Conservation (phyloP, 495 filamentous ascomycete species). For the Cenococcum geophilum region DNA sequence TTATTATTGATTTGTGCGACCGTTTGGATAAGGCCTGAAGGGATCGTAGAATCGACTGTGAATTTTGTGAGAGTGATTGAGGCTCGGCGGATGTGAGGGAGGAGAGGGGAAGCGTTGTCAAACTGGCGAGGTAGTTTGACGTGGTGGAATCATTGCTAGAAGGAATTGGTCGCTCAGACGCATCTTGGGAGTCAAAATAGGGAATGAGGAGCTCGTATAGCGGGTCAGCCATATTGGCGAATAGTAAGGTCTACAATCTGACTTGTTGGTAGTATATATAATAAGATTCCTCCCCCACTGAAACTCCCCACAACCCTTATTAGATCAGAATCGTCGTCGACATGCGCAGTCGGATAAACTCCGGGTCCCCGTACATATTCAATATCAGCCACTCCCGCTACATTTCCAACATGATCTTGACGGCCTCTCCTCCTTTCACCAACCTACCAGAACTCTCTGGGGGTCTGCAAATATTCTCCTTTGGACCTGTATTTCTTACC, state of each 20-base stretch:
- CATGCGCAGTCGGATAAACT: neutral
- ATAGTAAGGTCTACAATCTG: neutral
- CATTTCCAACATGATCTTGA: neutral
- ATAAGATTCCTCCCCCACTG: neutral
- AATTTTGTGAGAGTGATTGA: conserved; percentile 70
- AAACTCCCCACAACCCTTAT: neutral
- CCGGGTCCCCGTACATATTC: neutral
- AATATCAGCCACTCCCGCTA: neutral
- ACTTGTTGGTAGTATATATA: too few relatives aligned
- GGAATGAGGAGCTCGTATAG: conserved; percentile 68
- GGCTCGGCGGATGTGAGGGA: conserved; percentile 69
- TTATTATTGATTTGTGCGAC: conserved; percentile 82
- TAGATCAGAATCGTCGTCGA: too few relatives aligned
- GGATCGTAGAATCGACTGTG: conserved; percentile 76
- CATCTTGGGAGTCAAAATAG: conserved; percentile 45
- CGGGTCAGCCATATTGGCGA: conserved; percentile 55
- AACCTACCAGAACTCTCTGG: neutral
- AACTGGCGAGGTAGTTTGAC: conserved; percentile 63
- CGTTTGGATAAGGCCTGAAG: conserved; percentile 85
- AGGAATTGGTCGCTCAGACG: conserved; percentile 31
- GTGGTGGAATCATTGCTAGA: conserved; percentile 47
- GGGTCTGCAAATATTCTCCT: neutral
- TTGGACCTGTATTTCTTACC: neutral
- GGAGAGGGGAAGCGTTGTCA: conserved; percentile 72
- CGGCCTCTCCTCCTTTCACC: neutral